Evolutionary conservation across 225 moss, liverwort and hornwort species (phyloP), one percentile per base, ranked within the genome.

Genomic region (Thuidium tamariscinum): DNA sequence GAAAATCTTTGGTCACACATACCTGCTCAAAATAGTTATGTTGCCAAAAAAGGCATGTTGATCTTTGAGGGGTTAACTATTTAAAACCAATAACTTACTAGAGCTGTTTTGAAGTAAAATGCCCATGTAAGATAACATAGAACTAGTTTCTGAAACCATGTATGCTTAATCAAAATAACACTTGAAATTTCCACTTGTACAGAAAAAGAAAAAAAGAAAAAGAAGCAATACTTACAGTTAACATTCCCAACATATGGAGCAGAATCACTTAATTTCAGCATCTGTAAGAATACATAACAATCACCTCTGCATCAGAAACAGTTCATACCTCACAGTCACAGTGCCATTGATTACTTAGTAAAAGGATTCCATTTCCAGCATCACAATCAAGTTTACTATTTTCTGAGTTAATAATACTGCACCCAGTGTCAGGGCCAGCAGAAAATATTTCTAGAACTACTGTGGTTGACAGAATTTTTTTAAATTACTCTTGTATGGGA

Each of bases 221-320:
- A 27, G 27, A 41, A 59, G 46, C 20, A 57, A 49, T 18, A 86
- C 90, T 70, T 86, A 90, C 90, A 90, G 55, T 69, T 63, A 39
- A 49, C 69, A 66, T 72, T 71, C 42, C 51, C 59, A 72, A 78
- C 42, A 49, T 75, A 63, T 21, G 80, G 55, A 80, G 88, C 54
- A 63, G 27, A 86, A 34, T 75, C 29, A 41, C 63, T 88, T 20
- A 48, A 46, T 69, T 88, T 86, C 88, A 90, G 54, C 90, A 90
- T 90, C 90, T 90, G 86, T 14, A 75, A 74, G 49, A 75, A 46
- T 34, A 61, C 34, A 68, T 0, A 0, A 32, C 30, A 86, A 65
- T 74, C 30, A 81, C 54, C 13, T 68, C 68, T 49, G 51, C 86
- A 76, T 79, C 54, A 84, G 69, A 76, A 76, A 75, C 16, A 30